Percentiles rank a stretch among this genome's conserved stretches.
phyloP scores from a whole-genome alignment of 768 basidiomycete genomes.

The Lactarius akahatsu region DNA sequence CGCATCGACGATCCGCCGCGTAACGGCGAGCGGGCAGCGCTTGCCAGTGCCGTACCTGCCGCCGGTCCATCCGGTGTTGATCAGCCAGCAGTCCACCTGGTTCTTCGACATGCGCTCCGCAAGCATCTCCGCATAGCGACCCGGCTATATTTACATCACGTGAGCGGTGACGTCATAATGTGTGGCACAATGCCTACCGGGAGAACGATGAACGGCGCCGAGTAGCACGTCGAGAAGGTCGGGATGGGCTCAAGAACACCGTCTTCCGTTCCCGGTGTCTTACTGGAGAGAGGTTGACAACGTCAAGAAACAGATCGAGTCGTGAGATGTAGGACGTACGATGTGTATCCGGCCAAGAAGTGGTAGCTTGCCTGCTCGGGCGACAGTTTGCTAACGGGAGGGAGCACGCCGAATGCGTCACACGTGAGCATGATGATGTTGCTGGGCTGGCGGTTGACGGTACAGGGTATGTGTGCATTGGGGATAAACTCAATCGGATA shows the following conservation, averaged over 20 bases:
- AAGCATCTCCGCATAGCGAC: slow-evolving; percentile 96
- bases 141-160: slow-evolving; percentile 50
- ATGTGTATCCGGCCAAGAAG: slow-evolving; percentile 96
- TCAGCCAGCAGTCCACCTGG: slow-evolving; percentile 93
- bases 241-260: slow-evolving; percentile 98
- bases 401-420: slow-evolving; percentile 97
- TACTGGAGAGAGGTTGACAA: slow-evolving; percentile 46
- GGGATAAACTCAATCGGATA: slow-evolving; percentile 98
- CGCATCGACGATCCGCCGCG: slow-evolving; percentile 94
- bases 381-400: slow-evolving; percentile 89
- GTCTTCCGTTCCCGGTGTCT: slow-evolving; percentile 99
- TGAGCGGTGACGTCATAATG: background rate
- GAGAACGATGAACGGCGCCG: slow-evolving; percentile 98
- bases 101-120: slow-evolving; percentile 89
- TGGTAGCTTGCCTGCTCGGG: slow-evolving; percentile 97
- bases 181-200: slow-evolving; percentile 52
- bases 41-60: slow-evolving; percentile 92
- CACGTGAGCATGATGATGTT: slow-evolving; percentile 98
- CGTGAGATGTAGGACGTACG: slow-evolving; percentile 46
- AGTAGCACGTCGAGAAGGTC: slow-evolving; percentile 99
- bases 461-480: slow-evolving; percentile 92
- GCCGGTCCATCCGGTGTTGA: slow-evolving; percentile 98
- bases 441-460: slow-evolving; percentile 81
- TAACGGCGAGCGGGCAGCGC: slow-evolving; percentile 95
- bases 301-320: background rate